These are phyloP conservation scores for Arachis hypogaea DNA, from an alignment of 306 rosid genomes.

Conservation along the genomic window DNA sequence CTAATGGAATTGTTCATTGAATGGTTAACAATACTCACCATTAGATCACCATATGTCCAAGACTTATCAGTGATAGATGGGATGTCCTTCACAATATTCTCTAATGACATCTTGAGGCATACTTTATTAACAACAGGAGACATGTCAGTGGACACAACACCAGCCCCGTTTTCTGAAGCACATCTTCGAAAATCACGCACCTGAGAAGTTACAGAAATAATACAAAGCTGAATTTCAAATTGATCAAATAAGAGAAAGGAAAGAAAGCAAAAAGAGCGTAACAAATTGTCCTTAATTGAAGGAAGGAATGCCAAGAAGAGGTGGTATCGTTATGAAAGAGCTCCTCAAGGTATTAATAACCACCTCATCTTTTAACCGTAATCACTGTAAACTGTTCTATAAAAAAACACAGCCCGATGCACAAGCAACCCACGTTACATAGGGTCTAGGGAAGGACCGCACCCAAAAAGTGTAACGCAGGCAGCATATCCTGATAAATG, in stretches of 20 bases:
- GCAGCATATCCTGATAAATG: too few relatives aligned
- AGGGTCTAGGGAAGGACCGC: too few relatives aligned
- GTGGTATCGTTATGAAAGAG: constrained; percentile 15
- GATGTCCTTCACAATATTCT: constrained; percentile 94
- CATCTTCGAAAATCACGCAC: constrained; percentile 87
- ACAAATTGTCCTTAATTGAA: constrained; percentile 21
- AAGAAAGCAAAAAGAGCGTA: constrained; percentile 10
- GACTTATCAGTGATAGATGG: constrained; percentile 81
- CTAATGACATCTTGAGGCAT: constrained; percentile 87
- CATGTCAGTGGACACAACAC: constrained; percentile 50
- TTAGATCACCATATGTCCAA: constrained; percentile 97
- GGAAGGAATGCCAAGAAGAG: background rate
- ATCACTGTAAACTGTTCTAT: constrained; percentile 21
- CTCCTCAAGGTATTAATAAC: constrained; percentile 22
- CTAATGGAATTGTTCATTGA: constrained; percentile 22
- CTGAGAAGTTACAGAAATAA: constrained; percentile 46
- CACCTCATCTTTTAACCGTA: constrained; percentile 3
- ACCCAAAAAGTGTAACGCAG: too few relatives aligned
- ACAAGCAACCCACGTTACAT: too few relatives aligned
- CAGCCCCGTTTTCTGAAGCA: constrained; percentile 64
- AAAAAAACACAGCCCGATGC: background rate
- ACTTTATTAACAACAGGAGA: constrained; percentile 67
- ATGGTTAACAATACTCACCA: constrained; percentile 63
- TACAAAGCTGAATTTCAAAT: constrained; percentile 33
- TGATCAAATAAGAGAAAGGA: constrained; percentile 7